Evolutionary conservation across 2,329 filamentous ascomycete genomes (phyloP).

Genomic region (Pyrenochaeta sp.): DNA sequence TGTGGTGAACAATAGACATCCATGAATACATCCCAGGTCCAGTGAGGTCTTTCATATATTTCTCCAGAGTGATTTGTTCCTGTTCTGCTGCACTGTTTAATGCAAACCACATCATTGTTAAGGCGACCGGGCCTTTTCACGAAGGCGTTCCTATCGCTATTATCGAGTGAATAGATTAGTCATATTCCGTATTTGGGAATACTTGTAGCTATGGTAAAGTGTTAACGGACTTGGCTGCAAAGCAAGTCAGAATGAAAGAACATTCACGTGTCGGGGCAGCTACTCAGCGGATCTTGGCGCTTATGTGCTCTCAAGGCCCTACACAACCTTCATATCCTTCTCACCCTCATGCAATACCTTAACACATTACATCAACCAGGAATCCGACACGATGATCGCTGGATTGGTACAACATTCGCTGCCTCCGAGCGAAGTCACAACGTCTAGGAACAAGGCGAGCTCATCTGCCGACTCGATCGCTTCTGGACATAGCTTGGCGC

Average conservation of each 20-base stretch:
- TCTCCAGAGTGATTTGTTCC: not conserved
- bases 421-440: not conserved
- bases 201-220: not conserved
- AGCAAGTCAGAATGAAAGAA: not conserved
- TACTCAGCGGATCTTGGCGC: not conserved
- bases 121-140: not conserved
- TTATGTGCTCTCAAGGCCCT: not conserved
- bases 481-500: not conserved
- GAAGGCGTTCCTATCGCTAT: not conserved
- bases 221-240: not conserved
- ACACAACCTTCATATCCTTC: not conserved
- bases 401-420: not conserved
- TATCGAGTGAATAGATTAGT: too few species aligned
- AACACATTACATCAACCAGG: not conserved
- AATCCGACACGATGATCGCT: not conserved
- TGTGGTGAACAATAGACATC: not conserved
- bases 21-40: not conserved
- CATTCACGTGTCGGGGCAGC: not conserved
- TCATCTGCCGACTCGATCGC: not conserved
- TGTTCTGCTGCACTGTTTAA: not conserved
- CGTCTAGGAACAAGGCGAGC: not conserved
- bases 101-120: not conserved
- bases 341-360: not conserved
- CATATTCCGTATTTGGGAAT: too few species aligned
- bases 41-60: not conserved